A percentile compares a stretch with the other conserved stretches of the same genome.
Evolutionary conservation across 345 rosid genomes (phyloP).

Genomic region (rapeseed (Brassica napus)): DNA sequence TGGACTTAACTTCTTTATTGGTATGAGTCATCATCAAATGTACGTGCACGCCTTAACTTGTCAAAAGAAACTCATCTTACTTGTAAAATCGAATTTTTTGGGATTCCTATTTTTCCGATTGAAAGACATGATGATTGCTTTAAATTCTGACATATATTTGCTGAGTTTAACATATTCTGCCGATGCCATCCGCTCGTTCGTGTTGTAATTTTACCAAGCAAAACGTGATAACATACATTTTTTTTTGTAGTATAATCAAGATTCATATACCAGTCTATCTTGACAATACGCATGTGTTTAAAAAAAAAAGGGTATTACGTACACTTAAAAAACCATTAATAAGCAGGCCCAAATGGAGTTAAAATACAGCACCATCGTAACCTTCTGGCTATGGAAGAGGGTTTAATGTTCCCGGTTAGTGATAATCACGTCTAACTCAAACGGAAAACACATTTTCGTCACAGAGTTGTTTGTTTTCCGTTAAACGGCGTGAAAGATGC

Average conservation of each 20-base stretch:
- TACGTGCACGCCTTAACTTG: constrained; percentile 52
- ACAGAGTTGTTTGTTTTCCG: constrained; percentile 25
- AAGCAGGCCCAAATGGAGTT: neutral
- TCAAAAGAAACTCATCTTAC: constrained; percentile 8
- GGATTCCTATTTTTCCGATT: neutral
- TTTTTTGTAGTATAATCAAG: neutral
- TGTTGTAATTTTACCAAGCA: neutral
- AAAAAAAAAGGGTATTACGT: too few relatives aligned
- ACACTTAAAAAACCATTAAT: too few relatives aligned
- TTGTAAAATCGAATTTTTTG: neutral
- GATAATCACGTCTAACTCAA: neutral
- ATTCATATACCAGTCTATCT: neutral
- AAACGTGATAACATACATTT: neutral
- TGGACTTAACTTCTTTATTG: constrained; percentile 43
- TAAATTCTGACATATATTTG: neutral
- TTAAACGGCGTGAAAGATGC: constrained; percentile 43
- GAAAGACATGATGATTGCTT: constrained; percentile 30
- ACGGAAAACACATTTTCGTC: constrained; percentile 13
- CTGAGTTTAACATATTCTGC: neutral
- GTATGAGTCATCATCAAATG: constrained; percentile 44
- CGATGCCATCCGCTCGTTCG: neutral
- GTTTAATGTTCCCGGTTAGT: neutral
- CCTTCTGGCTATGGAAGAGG: neutral
- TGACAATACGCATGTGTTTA: too few relatives aligned
- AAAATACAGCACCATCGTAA: neutral